A percentile compares a stretch with the other conserved stretches of the same genome.
These are phyloP conservation scores for Sphaerulina vaccinii DNA, from an alignment of 2,329 filamentous ascomycete species.

Conservation along the genomic window DNA sequence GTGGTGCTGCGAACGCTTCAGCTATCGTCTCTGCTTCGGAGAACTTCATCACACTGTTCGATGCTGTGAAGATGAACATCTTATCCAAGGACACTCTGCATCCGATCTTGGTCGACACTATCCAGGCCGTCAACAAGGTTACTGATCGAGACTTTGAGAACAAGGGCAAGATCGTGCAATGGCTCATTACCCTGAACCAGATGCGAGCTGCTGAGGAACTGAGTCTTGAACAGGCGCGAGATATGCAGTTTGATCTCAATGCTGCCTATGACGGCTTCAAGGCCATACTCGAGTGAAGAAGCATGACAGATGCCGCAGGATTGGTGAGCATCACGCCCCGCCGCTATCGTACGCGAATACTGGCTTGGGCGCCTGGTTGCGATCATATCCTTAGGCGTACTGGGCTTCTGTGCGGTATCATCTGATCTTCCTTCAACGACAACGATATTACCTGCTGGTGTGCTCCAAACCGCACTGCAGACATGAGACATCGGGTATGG, in stretches of 20 bases:
- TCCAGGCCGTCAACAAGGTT: conserved; percentile 95
- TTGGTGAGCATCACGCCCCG: no score
- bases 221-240: conserved; percentile 79
- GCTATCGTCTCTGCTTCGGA: conserved; percentile 87
- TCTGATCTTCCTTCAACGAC: no score
- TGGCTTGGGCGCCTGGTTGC: no score
- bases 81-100: conserved; percentile 96
- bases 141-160: conserved; percentile 93
- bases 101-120: conserved; percentile 89
- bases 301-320: no score
- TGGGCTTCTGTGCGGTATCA: no score
- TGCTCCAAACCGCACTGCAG: no score
- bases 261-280: conserved; percentile 95
- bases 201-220: conserved; percentile 95
- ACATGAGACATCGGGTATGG: no score
- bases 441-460: no score
- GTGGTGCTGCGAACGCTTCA: conserved; percentile 33
- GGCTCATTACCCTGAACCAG: conserved; percentile 95
- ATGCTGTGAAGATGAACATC: conserved; percentile 88
- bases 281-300: conserved; percentile 57
- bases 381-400: no score
- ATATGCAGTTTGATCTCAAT: conserved; percentile 90
- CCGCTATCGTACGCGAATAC: no score
- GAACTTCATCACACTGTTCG: conserved; percentile 97
- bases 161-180: conserved; percentile 95